phyloP scores from a whole-genome alignment of 2,329 filamentous ascomycete species.

The Microascus cirrosus region DNA sequence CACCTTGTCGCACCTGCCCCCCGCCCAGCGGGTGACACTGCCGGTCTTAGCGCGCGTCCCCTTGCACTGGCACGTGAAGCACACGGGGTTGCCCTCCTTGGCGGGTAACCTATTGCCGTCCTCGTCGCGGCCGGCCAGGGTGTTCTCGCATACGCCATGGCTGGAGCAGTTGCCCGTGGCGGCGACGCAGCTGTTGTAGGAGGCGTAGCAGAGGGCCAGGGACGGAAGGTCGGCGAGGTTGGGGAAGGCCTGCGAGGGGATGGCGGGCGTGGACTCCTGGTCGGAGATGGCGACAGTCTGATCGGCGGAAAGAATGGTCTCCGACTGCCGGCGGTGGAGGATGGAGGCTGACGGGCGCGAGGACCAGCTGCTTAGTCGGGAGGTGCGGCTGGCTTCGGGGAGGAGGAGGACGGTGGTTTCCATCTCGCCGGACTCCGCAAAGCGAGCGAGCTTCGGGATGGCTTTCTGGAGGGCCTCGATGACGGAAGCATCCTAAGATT shows the following conservation, averaged over 20 bases:
- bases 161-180: slow-evolving; percentile 71
- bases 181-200: slow-evolving; percentile 54
- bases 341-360: slow-evolving; percentile 20
- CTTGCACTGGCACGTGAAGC: slow-evolving; percentile 71
- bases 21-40: slow-evolving; percentile 68
- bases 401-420: slow-evolving; percentile 47
- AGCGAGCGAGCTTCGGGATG: slow-evolving; percentile 30
- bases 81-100: slow-evolving; percentile 32
- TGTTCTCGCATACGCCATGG: slow-evolving; percentile 66
- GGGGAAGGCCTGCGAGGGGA: slow-evolving; percentile 13
- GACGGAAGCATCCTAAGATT: slow-evolving; percentile 23
- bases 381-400: slow-evolving; percentile 29
- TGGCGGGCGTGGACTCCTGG: slow-evolving; percentile 14
- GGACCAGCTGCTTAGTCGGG: slow-evolving; percentile 26
- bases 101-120: slow-evolving; percentile 27
- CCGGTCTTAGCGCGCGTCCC: slow-evolving; percentile 41
- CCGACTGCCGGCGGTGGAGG: slow-evolving; percentile 35
- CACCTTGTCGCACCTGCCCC: slow-evolving; percentile 78
- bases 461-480: slow-evolving; percentile 31
- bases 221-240: slow-evolving; percentile 17
- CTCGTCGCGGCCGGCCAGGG: slow-evolving; percentile 36
- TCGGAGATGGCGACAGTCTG: slow-evolving; percentile 14
- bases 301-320: slow-evolving; percentile 29
- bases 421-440: slow-evolving; percentile 36
- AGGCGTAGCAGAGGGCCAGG: slow-evolving; percentile 66